These are phyloP conservation scores for Breviolum minutum DNA, from an alignment of 73 alveolate genomes.

Conservation along the genomic window DNA sequence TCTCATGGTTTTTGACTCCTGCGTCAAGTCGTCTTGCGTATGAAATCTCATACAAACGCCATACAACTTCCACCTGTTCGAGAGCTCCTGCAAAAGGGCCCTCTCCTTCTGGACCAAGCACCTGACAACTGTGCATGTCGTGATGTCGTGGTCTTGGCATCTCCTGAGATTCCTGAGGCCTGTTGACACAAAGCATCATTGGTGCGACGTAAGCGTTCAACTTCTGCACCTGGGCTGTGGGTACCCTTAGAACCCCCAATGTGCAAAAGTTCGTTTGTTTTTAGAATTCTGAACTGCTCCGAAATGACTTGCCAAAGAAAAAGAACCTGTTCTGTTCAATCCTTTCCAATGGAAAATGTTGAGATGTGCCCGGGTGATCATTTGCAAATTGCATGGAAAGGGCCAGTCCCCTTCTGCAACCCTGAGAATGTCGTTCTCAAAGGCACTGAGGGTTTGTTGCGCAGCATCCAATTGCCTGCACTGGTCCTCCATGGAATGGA, in stretches of 20 bases:
- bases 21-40: no score
- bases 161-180: background rate
- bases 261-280: no score
- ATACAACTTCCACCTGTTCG: slow-evolving; percentile 19
- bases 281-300: no score
- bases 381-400: no score
- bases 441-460: slow-evolving; percentile 73
- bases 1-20: no score
- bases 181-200: slow-evolving; percentile 85
- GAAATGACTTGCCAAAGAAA: no score
- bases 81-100: slow-evolving; percentile 90
- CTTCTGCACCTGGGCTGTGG: slow-evolving; percentile 52
- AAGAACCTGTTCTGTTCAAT: no score
- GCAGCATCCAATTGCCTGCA: slow-evolving; percentile 83
- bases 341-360: no score
- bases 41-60: no score
- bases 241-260: background rate
- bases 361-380: background rate
- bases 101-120: slow-evolving; percentile 85
- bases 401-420: no score
- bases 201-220: slow-evolving; percentile 84
- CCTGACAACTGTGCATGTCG: background rate
- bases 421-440: background rate
- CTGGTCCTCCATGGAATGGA: slow-evolving; percentile 41
- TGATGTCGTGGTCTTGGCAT: background rate